Evolutionary conservation across 2,329 filamentous ascomycete genomes (phyloP).

Genomic region (Cytospora chrysosperma): DNA sequence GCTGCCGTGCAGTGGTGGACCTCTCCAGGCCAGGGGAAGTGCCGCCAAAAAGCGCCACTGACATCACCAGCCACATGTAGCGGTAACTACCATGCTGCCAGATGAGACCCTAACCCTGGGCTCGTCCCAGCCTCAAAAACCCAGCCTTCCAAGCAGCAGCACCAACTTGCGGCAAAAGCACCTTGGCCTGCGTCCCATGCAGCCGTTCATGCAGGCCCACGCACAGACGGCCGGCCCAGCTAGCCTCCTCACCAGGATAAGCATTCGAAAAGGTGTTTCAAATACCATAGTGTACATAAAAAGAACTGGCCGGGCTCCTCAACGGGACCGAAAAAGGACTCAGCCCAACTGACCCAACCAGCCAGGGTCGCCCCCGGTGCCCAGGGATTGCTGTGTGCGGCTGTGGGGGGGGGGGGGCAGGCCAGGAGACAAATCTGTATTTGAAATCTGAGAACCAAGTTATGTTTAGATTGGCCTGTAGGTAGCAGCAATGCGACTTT

Average conservation of each 20-base stretch:
- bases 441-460: background rate
- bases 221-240: too few relatives aligned
- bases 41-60: conserved; percentile 17
- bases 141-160: background rate
- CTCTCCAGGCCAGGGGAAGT: conserved; percentile 4
- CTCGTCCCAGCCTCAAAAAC: background rate
- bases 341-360: background rate
- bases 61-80: conserved; percentile 3
- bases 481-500: background rate
- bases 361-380: background rate
- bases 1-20: background rate
- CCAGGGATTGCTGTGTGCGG: too few relatives aligned
- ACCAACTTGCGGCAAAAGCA: background rate
- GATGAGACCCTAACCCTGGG: background rate
- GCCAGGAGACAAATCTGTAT: background rate
- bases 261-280: background rate
- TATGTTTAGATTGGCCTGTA: background rate
- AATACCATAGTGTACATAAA: too few relatives aligned
- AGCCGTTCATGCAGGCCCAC: background rate
- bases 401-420: background rate
- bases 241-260: background rate
- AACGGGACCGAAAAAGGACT: background rate
- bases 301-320: background rate
- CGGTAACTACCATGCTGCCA: background rate
- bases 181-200: background rate